Base-by-base conservation (phyloP, 495 filamentous ascomycete genomes). In the Elaphomyces granulatus region DNA sequence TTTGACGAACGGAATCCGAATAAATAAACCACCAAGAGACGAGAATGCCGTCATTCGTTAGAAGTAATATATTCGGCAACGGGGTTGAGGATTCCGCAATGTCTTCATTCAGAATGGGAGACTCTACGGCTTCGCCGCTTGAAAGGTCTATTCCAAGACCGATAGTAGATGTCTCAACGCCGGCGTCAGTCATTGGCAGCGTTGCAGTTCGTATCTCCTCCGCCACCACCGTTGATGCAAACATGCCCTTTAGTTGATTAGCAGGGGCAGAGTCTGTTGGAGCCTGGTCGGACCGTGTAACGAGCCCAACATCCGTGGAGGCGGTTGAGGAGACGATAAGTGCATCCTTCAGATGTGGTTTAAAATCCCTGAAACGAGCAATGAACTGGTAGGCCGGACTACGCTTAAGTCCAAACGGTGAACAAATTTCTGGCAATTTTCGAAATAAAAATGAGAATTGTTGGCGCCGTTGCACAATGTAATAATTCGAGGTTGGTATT, bases 1-100 rank as follows among this genome's bases (percentile, higher is more conserved):
- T 74, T 47, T 77, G 66, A 36, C 78, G 70, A 40, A 99, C 76
- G 2, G 92, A 81, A 19, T 94, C 86, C 26, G 78, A 72, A 53
- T 95, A 94, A 28, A 95, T 65, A 36, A 95, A 61, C 78, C 87
- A 94, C 92, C 92, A 99, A 15, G 78, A 66, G 16, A 70, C 71
- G 6, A 99, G 65, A 8, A 92, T 64, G 20, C 90, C 90, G 47
- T 95, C 84, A 51, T 94, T 75, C 43, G 90, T 96, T 2, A 99
- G 68, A 21, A 87, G 71, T 65, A 92, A 75, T 10, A 94, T 56
- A 2, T 80, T 85, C 1, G 92, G 92, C n/a, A 94, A 55, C 12
- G 92, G 90, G 2, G 78, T 79, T 2, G 87, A 87, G 30, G 66
- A 58, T 38, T 88, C 74, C 9, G 74, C 58, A 34, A 87, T 79